Percentiles rank a stretch among this genome's conserved stretches.
phyloP scores from a whole-genome alignment of 352 stramenopile species.

The Globisporangium okanoganense region DNA sequence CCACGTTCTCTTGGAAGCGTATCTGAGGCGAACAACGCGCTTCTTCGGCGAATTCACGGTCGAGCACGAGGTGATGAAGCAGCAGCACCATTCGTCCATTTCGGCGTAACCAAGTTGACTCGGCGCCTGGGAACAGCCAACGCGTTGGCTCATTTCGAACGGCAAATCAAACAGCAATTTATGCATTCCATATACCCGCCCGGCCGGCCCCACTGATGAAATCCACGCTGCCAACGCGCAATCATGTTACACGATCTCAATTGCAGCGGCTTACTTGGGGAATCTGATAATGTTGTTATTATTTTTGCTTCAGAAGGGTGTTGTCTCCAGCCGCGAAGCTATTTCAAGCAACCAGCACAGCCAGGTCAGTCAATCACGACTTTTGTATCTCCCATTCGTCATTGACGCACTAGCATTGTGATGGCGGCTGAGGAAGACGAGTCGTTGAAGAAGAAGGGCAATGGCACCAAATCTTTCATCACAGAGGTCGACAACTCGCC shows the following conservation, averaged over 20 bases:
- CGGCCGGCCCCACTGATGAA: background rate
- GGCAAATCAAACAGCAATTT: background rate
- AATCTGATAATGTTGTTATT: conserved; percentile 4
- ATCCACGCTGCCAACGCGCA: background rate
- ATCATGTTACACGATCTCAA: background rate
- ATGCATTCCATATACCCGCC: conserved; percentile 3
- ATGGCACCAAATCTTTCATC: conserved; percentile 27
- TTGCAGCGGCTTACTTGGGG: background rate
- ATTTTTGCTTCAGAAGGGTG: background rate
- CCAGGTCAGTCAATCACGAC: background rate
- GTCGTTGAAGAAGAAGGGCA: background rate
- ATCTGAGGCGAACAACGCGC: conserved; percentile 50
- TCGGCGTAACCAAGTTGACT: conserved; percentile 15
- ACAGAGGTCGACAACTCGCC: conserved; percentile 21
- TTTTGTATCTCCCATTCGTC: background rate
- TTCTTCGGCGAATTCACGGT: conserved; percentile 63
- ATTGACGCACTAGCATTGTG: background rate
- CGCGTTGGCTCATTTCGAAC: background rate
- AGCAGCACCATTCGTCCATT: conserved; percentile 26
- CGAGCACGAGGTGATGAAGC: conserved; percentile 41
- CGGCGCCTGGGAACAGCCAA: background rate
- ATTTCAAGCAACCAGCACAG: background rate
- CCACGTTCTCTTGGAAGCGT: conserved; percentile 60
- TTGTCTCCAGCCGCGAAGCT: background rate
- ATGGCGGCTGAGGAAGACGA: background rate